phyloP scores from a whole-genome alignment of 2,329 filamentous ascomycete species.

The Apiospora kogelbergensis region DNA sequence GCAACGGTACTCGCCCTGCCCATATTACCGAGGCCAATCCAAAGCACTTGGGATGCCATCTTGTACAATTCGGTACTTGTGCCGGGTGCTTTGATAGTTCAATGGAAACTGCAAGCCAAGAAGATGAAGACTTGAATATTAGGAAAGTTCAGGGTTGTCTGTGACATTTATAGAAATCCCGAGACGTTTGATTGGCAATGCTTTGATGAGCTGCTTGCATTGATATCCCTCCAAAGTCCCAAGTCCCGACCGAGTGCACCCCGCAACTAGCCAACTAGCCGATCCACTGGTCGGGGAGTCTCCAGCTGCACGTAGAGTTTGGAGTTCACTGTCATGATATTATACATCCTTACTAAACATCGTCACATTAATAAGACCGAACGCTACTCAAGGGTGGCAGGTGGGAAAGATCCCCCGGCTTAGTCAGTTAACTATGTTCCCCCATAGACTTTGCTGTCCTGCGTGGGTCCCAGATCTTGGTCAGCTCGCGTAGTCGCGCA shows the following conservation, averaged over 20 bases:
- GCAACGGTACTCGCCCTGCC: slow-evolving; percentile 59
- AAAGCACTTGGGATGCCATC: slow-evolving; percentile 66
- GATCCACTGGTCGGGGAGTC: not conserved
- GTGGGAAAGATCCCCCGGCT: not conserved
- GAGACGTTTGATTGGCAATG: not conserved
- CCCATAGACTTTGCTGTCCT: not conserved
- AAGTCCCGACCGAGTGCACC: not conserved
- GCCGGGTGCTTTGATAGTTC: not conserved
- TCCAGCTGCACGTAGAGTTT: no score
- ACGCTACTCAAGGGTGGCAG: not conserved
- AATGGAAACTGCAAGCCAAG: no score
- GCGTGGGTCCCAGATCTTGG: not conserved
- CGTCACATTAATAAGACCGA: not conserved
- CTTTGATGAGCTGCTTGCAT: not conserved
- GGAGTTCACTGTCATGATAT: not conserved
- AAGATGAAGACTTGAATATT: not conserved
- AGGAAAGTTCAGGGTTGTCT: not conserved
- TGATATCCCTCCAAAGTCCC: not conserved
- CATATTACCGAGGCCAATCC: slow-evolving; percentile 87
- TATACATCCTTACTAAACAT: not conserved
- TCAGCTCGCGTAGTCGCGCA: not conserved
- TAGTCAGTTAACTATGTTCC: not conserved
- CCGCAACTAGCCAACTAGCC: not conserved
- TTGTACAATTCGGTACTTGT: not conserved
- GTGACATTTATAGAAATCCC: not conserved